A percentile compares a stretch with the other conserved stretches of the same genome.
Evolutionary conservation across 2,329 filamentous ascomycete species (phyloP).

Genomic region (Trichoderma harzianum): DNA sequence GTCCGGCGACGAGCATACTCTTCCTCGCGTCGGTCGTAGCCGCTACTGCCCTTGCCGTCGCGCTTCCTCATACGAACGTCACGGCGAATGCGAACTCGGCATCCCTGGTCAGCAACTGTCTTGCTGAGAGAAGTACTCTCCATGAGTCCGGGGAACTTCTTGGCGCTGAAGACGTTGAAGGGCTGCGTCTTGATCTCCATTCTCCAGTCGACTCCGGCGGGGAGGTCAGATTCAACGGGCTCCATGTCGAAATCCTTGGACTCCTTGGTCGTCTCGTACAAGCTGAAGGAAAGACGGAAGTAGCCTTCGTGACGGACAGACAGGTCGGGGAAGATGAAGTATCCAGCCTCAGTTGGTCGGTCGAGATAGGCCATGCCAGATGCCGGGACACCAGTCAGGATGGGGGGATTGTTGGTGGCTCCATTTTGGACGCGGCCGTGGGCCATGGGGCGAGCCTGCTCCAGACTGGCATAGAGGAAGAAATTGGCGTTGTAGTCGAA

Average conservation of each 20-base stretch:
- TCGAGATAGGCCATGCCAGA: slow-evolving; percentile 96
- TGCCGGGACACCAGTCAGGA: slow-evolving; percentile 89
- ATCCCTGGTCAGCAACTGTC: slow-evolving; percentile 92
- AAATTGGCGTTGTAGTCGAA: slow-evolving; percentile 95
- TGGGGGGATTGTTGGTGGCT: slow-evolving; percentile 69
- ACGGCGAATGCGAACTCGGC: slow-evolving; percentile 89
- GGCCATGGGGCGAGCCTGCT: slow-evolving; percentile 78
- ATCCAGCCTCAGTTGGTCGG: slow-evolving; percentile 73
- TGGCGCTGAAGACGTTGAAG: slow-evolving; percentile 91
- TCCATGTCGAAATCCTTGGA: slow-evolving; percentile 69
- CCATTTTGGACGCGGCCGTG: slow-evolving; percentile 69
- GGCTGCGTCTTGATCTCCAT: slow-evolving; percentile 85
- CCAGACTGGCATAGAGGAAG: slow-evolving; percentile 91
- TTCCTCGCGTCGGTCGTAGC: slow-evolving; percentile 62
- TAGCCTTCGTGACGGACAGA: slow-evolving; percentile 93
- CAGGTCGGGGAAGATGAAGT: slow-evolving; percentile 96
- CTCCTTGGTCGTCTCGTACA: slow-evolving; percentile 93
- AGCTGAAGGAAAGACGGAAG: slow-evolving; percentile 85
- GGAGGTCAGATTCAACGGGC: slow-evolving; percentile 45
- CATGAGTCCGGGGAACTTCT: slow-evolving; percentile 94
- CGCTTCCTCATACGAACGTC: slow-evolving; percentile 90
- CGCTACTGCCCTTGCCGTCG: slow-evolving; percentile 61
- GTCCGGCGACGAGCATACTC: slow-evolving; percentile 46
- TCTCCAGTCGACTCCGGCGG: slow-evolving; percentile 67
- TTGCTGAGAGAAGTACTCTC: slow-evolving; percentile 87